A percentile compares a stretch with the other conserved stretches of the same genome.
These are phyloP conservation scores for Rhynchospora tenuis DNA, from an alignment of 176 grass and related monocot species.

Conservation along the genomic window DNA sequence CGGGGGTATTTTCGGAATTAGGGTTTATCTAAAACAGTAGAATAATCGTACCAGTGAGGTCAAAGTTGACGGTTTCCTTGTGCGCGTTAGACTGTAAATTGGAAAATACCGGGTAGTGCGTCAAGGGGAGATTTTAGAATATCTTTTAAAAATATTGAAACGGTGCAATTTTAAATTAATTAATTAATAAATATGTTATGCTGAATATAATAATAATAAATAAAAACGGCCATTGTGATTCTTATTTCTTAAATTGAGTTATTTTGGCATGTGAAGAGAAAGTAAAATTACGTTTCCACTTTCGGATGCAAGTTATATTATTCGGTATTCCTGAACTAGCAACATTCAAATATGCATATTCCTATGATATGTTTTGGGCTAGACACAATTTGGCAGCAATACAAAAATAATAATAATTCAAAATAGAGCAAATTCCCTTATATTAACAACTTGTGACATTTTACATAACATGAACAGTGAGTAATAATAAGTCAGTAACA, in stretches of 20 bases:
- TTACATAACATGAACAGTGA: neutral
- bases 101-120: neutral
- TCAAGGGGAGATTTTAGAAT: neutral
- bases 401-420: neutral
- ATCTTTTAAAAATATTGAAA: neutral
- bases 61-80: conserved; percentile 24
- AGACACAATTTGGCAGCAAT: neutral
- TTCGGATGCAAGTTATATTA: neutral
- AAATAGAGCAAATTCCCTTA: neutral
- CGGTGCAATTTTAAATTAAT: neutral
- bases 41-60: neutral
- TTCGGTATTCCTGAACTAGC: neutral
- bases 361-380: neutral
- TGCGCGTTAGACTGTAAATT: neutral
- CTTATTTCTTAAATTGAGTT: neutral
- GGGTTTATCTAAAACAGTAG: neutral
- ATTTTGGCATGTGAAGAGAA: neutral
- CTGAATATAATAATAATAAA: neutral
- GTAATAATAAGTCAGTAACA: neutral
- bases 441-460: neutral
- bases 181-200: neutral
- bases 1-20: neutral
- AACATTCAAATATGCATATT: neutral
- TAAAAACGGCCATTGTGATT: neutral
- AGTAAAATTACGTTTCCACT: neutral